These are phyloP conservation scores for Crithidia bombi DNA, from an alignment of 208 protist genomes.

Conservation along the genomic window DNA sequence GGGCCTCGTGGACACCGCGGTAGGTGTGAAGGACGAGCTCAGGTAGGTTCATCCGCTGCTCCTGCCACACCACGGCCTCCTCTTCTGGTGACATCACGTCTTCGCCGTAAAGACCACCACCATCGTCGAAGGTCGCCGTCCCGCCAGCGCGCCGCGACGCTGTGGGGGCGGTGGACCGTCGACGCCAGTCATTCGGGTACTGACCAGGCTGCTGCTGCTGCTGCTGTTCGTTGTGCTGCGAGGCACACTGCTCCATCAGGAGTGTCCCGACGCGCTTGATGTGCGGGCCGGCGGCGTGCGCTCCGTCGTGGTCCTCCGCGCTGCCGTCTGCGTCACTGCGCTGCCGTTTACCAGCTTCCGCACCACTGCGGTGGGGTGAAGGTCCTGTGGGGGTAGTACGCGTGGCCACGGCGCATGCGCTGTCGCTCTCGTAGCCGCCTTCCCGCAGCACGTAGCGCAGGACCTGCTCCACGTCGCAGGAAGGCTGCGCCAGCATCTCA, in stretches of 20 bases:
- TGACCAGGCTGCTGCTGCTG: constrained; percentile 11
- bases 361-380: neutral
- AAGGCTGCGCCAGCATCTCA: constrained; percentile 38
- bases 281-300: neutral
- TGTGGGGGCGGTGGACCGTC: neutral
- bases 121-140: neutral
- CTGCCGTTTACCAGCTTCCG: constrained; percentile 4
- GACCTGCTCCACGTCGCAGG: constrained; percentile 54
- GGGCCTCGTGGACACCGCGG: constrained; percentile 19
- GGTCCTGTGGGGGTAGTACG: neutral
- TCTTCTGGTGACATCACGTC: constrained; percentile 28
- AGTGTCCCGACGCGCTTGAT: constrained; percentile 3
- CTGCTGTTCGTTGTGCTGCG: constrained; percentile 26
- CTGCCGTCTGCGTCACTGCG: neutral
- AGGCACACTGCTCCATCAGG: constrained; percentile 22
- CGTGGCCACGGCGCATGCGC: constrained; percentile 12
- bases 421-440: constrained; percentile 54
- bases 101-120: constrained; percentile 24
- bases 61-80: constrained; percentile 31
- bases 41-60: constrained; percentile 42
- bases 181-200: neutral
- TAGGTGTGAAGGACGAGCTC: constrained; percentile 61
- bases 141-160: neutral
- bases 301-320: neutral
- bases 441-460: constrained; percentile 47